Evolutionary conservation across 2,329 filamentous ascomycete species (phyloP), one percentile per base, ranked within the genome.

Genomic region (Aspergillus pseudoglaucus): DNA sequence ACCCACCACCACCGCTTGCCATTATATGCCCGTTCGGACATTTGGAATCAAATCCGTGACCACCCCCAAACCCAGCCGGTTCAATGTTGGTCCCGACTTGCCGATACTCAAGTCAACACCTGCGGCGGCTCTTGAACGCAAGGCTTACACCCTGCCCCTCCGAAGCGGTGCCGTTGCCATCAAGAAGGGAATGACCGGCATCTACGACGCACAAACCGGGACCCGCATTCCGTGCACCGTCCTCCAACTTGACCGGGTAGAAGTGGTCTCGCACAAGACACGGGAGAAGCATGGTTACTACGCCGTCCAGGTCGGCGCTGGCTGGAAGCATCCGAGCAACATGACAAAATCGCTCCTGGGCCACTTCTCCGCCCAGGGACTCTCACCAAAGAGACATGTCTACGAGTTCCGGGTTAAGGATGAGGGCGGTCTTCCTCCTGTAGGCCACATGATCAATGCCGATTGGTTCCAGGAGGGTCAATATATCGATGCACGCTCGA

Each of bases 171-270:
- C 88, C 7, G 78, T 98, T 42, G 90, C 87, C 10, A 79, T 84
- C 65, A 98, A 98, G 74, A 91, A 90, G 74, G 93, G 93, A 69
- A 97, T 98, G 88, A 95, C 90, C 39, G 90, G 87, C 51, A 73
- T 96, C 55, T 97, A 87, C 77, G 84, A 90, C 63, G 71, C 79
- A 0, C 81, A 83, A 59, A 87, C 87, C 22, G 87, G 88, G 58
- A 80, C 79, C 54, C 84, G 91, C 55, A 86, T 84, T 49, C 79
- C 90, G 17, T 95, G 90, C 75, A 98, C 93, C 12, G 86, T 98
- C 46, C 79, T 98, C 48, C 90, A 97, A 74, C 78, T 98, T 60
- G 93, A 98, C 69, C 80, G 88, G 60, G 90, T 94, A 52, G 87
- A 97, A 72, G 90, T 96, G 7, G 76, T 96, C 35, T 84, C 85